A percentile compares a stretch with the other conserved stretches of the same genome.
Conservation (phyloP, 352 stramenopile genomes). For the Globisporangium paddicum region DNA sequence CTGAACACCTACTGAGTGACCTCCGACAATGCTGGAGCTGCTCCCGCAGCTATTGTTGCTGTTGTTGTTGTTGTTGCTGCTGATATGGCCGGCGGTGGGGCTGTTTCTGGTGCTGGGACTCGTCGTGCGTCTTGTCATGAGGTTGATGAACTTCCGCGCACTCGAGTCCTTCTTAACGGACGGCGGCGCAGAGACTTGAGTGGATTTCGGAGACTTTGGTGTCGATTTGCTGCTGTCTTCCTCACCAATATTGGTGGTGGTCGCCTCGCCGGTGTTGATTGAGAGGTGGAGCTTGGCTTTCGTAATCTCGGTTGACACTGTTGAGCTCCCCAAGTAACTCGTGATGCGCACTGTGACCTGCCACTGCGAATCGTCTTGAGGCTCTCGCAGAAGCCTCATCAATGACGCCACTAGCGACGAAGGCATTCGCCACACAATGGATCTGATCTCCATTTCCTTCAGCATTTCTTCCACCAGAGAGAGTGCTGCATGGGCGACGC, state of each 20-base stretch:
- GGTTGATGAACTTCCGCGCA: slow-evolving; percentile 16
- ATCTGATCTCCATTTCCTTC: slow-evolving; percentile 12
- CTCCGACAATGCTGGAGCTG: slow-evolving; percentile 10
- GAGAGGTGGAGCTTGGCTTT: neutral
- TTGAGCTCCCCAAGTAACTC: slow-evolving; percentile 21
- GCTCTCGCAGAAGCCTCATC: slow-evolving; percentile 29
- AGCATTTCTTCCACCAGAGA: slow-evolving; percentile 42
- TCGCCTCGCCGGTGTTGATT: neutral
- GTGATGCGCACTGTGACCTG: slow-evolving; percentile 34
- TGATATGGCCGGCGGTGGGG: slow-evolving; percentile 5
- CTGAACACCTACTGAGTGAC: neutral
- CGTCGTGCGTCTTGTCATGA: slow-evolving; percentile 21
- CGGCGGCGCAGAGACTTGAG: neutral
- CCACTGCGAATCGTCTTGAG: slow-evolving; percentile 33
- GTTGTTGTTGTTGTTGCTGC: slow-evolving; percentile 5
- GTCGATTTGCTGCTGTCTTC: neutral
- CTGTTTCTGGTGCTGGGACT: slow-evolving; percentile 15
- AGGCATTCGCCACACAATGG: slow-evolving; percentile 27
- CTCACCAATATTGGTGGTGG: neutral
- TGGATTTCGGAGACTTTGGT: neutral
- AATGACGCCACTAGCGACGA: slow-evolving; percentile 29
- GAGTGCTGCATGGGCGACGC: slow-evolving; percentile 7
- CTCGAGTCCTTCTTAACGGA: slow-evolving; percentile 14
- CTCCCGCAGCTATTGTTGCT: slow-evolving; percentile 15
- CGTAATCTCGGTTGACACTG: neutral